Evolutionary conservation across 805 yeast genomes (phyloP), one percentile per base, ranked within the genome.

Genomic region (Scheffersomyces coipomensis): DNA sequence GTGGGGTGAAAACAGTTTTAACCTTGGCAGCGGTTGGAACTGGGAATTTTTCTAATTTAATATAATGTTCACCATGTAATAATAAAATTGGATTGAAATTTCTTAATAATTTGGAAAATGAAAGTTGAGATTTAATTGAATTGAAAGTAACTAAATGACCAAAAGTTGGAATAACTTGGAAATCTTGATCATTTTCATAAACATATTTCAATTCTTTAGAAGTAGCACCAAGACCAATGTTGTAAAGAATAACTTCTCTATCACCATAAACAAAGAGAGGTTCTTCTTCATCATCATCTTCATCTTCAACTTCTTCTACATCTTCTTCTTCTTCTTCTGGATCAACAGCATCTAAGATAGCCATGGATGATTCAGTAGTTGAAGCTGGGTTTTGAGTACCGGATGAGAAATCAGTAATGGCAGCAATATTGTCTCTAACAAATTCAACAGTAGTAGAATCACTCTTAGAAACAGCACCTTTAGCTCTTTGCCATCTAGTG

Each of bases 51-150:
- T 74, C 73, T 46, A 91, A 62, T 64, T 81, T 88, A 52, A 90
- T 71, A 64, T 85, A 91, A 62, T 91, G 97, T 68, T 91, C 99
- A 43, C 98, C 99, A 61, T 91, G 98, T 51, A 91, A 76, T 56
- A 91, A 74, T 64, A 84, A 75, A 79, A 88, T 83, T 44, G 93
- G 96, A 65, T 88, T 87, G 74, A 88, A 91, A 66, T 87, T 81
- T 42, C 81, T 85, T 51, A 91, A 81, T 32, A 83, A 61, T 42
- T 73, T 69, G 44, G 75, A 68, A 58, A 84, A 78, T 25, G 85
- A 74, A 39, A 79, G 60, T 42, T 77, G 77, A 40, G 80, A 69
- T 52, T 75, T 68, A 35, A 72, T 76, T 34, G 81, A 76, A 48
- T 76, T 74, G 80, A 90, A 85, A 45, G 83, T 82, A 27, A 96